phyloP scores from a whole-genome alignment of 2,329 filamentous ascomycete species.

The Microascus cirrosus region DNA sequence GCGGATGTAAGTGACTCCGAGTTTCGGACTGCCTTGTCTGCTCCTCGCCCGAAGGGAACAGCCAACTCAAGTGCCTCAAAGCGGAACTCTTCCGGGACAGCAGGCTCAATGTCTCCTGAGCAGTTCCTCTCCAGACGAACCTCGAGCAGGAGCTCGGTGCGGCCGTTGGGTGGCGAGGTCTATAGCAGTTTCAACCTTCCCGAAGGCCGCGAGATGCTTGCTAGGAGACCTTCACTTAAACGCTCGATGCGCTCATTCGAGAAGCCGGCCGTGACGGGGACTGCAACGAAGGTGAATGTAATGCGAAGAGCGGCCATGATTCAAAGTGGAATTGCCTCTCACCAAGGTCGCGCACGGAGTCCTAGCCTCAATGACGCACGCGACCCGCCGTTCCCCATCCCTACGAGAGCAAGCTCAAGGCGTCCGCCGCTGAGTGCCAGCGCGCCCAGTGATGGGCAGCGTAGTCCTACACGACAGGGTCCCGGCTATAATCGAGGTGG shows the following conservation, averaged over 20 bases:
- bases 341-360: conserved; percentile 52
- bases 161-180: conserved; percentile 26
- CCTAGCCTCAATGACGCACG: conserved; percentile 49
- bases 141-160: conserved; percentile 16
- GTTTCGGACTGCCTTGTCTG: conserved; percentile 53
- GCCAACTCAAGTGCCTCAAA: conserved; percentile 24
- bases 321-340: conserved; percentile 63
- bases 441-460: conserved; percentile 57
- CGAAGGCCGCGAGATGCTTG: conserved; percentile 11
- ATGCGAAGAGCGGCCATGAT: conserved; percentile 75
- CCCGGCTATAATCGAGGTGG: conserved; percentile 44
- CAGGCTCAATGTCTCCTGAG: conserved; percentile 29
- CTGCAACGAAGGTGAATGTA: conserved; percentile 39
- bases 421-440: conserved; percentile 57
- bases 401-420: conserved; percentile 76
- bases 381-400: conserved; percentile 84
- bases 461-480: conserved; percentile 60
- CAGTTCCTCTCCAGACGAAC: conserved; percentile 17
- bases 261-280: conserved; percentile 21
- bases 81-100: conserved; percentile 26
- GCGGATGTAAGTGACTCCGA: conserved; percentile 55
- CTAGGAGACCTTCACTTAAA: conserved; percentile 19
- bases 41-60: conserved; percentile 28
- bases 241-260: conserved; percentile 21
- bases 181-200: conserved; percentile 31